Conservation (phyloP, 495 filamentous ascomycete species). For the Podospora conica region DNA sequence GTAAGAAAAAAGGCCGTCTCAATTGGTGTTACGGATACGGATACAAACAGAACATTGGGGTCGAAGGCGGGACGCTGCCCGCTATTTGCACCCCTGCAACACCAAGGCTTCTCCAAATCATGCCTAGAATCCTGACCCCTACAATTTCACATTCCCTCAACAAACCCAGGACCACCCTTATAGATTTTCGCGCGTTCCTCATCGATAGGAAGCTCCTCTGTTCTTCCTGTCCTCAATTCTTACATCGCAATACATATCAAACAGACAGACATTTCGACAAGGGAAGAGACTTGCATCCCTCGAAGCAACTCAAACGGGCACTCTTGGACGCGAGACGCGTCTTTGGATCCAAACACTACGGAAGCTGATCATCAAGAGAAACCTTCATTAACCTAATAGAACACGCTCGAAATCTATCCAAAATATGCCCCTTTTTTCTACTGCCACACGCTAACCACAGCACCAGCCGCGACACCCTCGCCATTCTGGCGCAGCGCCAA, state of each 20-base stretch:
- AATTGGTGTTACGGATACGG: too few species aligned
- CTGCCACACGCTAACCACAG: constrained; percentile 36
- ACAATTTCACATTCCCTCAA: too few species aligned
- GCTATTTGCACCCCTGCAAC: too few species aligned
- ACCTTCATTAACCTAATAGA: neutral
- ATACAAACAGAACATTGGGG: too few species aligned
- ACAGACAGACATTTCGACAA: neutral
- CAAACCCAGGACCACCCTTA: too few species aligned
- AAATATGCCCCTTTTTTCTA: neutral
- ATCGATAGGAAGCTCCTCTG: neutral
- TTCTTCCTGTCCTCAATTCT: neutral
- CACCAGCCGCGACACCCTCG: constrained; percentile 15
- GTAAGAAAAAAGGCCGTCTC: too few species aligned
- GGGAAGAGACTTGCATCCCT: neutral
- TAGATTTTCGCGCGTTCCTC: too few species aligned
- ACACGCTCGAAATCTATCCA: neutral
- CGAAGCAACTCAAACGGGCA: neutral
- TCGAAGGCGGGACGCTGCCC: too few species aligned
- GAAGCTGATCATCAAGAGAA: neutral
- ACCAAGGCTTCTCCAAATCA: too few species aligned
- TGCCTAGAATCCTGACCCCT: too few species aligned
- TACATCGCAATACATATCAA: neutral
- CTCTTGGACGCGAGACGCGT: neutral
- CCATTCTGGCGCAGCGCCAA: constrained; percentile 21
- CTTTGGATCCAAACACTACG: neutral